Evolutionary conservation across 2,329 filamentous ascomycete species (phyloP).

Genomic region (Arachnomyces sp.): DNA sequence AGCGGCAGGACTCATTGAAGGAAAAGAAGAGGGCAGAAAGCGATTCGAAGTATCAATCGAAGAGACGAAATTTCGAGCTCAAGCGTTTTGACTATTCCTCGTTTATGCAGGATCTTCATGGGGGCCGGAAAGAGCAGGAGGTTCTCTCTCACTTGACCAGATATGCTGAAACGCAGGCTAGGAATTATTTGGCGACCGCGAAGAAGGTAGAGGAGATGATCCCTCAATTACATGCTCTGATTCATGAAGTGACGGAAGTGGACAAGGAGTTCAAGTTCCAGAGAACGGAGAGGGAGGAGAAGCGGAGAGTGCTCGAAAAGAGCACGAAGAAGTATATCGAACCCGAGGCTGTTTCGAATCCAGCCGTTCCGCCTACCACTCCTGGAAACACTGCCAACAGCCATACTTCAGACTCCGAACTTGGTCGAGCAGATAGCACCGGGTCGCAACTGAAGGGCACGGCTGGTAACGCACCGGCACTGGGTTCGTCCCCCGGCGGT

Average conservation of each 20-base stretch:
- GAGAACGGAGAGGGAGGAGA: slow-evolving; percentile 90
- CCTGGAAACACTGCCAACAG: slow-evolving; percentile 40
- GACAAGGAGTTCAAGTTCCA: slow-evolving; percentile 97
- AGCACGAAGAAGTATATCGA: slow-evolving; percentile 68
- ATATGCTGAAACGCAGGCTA: slow-evolving; percentile 85
- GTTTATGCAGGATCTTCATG: slow-evolving; percentile 98
- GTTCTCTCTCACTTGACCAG: slow-evolving; percentile 89
- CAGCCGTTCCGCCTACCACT: slow-evolving; percentile 25
- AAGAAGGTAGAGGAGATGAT: slow-evolving; percentile 81
- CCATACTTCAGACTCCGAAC: slow-evolving; percentile 58
- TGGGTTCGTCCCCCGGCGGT: slow-evolving; percentile 33
- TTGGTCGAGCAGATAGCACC: slow-evolving; percentile 67
- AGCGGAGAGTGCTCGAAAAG: slow-evolving; percentile 81
- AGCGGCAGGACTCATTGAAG: slow-evolving; percentile 90
- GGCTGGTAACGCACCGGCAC: slow-evolving; percentile 39
- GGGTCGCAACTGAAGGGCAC: slow-evolving; percentile 57
- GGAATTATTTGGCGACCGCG: slow-evolving; percentile 70
- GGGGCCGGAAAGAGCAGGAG: slow-evolving; percentile 96
- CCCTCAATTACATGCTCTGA: slow-evolving; percentile 82
- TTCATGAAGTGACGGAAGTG: slow-evolving; percentile 79
- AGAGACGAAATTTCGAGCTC: slow-evolving; percentile 89
- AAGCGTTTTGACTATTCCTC: slow-evolving; percentile 98
- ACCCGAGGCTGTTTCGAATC: slow-evolving; percentile 51
- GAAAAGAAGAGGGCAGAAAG: slow-evolving; percentile 94
- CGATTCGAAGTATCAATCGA: slow-evolving; percentile 91